Conservation (phyloP, 192 early-diverging fungal genomes). For the Gryganskiella cystojenkinii region DNA sequence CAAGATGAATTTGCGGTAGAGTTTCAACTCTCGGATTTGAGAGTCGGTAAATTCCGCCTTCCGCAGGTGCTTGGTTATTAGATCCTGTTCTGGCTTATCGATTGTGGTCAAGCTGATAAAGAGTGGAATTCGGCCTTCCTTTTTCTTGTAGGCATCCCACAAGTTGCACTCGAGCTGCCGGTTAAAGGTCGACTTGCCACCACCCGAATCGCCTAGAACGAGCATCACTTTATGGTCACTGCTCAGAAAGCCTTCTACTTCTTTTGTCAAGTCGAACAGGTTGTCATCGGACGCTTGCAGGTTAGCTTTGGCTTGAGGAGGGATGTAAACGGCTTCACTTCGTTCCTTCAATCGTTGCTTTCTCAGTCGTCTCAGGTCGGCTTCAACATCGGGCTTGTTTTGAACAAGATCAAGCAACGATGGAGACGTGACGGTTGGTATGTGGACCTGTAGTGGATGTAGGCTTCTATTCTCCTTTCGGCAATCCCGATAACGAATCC, state of each 20-base stretch:
- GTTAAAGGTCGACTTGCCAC: conserved; percentile 8
- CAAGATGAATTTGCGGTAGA: neutral
- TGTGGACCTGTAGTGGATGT: no score
- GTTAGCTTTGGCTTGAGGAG: conserved; percentile 19
- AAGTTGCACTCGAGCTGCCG: neutral
- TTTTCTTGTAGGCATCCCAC: conserved; percentile 2
- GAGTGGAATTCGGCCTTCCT: neutral
- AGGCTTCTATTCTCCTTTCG: no score
- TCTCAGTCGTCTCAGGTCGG: neutral
- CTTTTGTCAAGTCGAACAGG: neutral
- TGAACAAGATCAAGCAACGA: neutral
- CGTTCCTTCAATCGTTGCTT: neutral
- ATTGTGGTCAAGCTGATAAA: conserved; percentile 6
- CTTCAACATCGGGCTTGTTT: neutral
- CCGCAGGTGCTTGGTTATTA: conserved; percentile 8
- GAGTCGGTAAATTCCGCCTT: neutral
- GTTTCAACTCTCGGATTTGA: conserved; percentile 3
- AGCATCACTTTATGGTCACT: conserved; percentile 8
- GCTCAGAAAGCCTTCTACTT: neutral
- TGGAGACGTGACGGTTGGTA: neutral
- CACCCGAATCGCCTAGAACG: conserved; percentile 1
- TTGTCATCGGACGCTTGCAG: neutral
- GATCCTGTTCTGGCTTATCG: neutral
- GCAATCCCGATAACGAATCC: no score
- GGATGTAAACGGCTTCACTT: conserved; percentile 5